Conservation (phyloP, 2,329 filamentous ascomycete genomes). For the Botrytis deweyae region DNA sequence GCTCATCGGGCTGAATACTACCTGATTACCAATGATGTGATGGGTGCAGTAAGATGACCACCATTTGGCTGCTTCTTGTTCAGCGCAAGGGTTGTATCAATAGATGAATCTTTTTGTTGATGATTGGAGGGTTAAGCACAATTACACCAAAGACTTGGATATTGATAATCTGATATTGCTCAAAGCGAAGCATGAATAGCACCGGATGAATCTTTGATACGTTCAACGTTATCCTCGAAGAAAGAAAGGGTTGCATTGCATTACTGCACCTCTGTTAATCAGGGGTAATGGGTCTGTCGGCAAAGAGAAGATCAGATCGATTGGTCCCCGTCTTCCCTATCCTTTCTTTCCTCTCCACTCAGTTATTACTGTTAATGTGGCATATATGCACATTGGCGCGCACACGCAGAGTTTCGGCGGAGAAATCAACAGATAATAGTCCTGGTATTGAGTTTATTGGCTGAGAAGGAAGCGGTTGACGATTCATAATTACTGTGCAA, state of each 20-base stretch:
- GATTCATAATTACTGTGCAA: background rate
- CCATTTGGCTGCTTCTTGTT: background rate
- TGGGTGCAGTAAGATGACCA: background rate
- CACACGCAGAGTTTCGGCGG: background rate
- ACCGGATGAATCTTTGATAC: background rate
- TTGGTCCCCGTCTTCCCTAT: background rate
- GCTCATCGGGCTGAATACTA: background rate
- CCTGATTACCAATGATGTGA: background rate
- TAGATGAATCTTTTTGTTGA: background rate
- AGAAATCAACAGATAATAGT: background rate
- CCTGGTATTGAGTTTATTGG: background rate
- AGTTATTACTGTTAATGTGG: background rate
- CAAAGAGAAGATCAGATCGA: constrained; percentile 4
- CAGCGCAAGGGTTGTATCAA: background rate
- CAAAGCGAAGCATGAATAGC: background rate
- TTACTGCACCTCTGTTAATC: background rate
- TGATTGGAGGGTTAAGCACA: background rate
- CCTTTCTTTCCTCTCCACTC: background rate
- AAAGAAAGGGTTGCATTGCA: background rate
- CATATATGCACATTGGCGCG: constrained; percentile 6
- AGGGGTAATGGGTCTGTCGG: constrained; percentile 1
- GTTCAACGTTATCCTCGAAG: constrained; percentile 1
- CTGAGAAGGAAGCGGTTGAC: background rate
- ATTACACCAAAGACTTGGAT: background rate
- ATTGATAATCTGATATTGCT: background rate